Evolutionary conservation across 108 stramenopile genomes (phyloP).

Genomic region (Nannochloropsis salina): DNA sequence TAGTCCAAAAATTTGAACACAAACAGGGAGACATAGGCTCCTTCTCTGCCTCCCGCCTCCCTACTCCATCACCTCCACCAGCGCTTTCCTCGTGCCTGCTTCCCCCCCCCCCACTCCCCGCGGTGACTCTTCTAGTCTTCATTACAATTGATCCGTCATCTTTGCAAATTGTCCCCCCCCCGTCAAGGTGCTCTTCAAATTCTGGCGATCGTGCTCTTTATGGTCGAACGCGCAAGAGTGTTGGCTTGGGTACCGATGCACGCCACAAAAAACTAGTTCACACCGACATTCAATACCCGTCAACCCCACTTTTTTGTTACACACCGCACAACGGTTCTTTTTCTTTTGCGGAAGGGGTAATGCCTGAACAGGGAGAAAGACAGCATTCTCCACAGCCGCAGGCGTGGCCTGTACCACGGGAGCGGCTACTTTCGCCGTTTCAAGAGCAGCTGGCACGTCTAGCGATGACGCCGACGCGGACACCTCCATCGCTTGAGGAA

Average conservation of each 20-base stretch:
- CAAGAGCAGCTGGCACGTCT: background rate
- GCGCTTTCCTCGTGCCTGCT: background rate
- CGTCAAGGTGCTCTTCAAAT: background rate
- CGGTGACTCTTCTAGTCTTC: no score
- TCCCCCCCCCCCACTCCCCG: background rate
- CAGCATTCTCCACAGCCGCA: background rate
- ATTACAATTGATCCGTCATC: conserved; percentile 8
- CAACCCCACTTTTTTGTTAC: conserved; percentile 37
- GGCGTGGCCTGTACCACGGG: background rate
- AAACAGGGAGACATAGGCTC: no score
- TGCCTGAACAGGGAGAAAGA: background rate
- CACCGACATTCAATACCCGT: conserved; percentile 38
- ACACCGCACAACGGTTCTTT: conserved; percentile 24
- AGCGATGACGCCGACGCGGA: no score
- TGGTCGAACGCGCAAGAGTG: conserved; percentile 31
- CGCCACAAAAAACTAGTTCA: conserved; percentile 30
- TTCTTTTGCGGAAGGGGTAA: conserved; percentile 22
- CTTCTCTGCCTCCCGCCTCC: no score
- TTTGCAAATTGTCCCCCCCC: conserved; percentile 18
- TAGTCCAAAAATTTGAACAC: no score
- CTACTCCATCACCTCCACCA: background rate
- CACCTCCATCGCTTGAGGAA: no score
- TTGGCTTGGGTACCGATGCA: conserved; percentile 30
- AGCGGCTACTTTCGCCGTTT: background rate
- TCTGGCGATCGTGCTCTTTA: background rate